Base-by-base conservation (phyloP, 345 rosid genomes). In the Lepidium aucheri region DNA sequence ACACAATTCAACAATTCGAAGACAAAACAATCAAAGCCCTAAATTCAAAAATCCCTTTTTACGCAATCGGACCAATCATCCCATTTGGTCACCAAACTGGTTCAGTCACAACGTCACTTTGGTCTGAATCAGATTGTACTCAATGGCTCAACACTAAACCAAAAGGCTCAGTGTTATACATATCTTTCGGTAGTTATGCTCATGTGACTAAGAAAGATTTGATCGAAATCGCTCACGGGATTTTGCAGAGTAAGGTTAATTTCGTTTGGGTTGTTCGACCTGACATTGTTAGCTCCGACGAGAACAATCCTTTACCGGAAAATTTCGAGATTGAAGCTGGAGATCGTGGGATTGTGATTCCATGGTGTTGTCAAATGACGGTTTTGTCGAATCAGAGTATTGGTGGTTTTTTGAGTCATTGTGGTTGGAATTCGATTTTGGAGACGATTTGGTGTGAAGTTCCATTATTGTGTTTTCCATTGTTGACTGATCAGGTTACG, bases 211-310 rank as follows among this genome's bases (percentile, higher is more conserved):
- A 80, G 55, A 44, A 42, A 3, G 91, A 87, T 66, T 59, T 90
- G 0, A 26, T 14, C 3, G 90, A 87, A 70, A 87, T 88, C 47
- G 97, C 96, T 0, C 24, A 70, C 0, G 98, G 94, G 61, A 80
- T 93, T 9, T 36, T 65, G 4, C 46, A 38, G 7, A 85, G 96
- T 46, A 41, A 63, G 30, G 96, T 85, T 26, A 77, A 61, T 40
- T 93, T 90, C 68, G 41, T 93, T n/a, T 90, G 96, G 98, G 97
- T 88, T 64, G 85, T 93, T 10, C 76, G 91, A 1, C 82, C 88
- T 1, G 97, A 90, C 41, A 84, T 89, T 8, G 91, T 90, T 1
- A 86, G 90, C 80, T 82, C 97, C 1, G 74, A 80, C 15, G 90
- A 83, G 15, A 41, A 33, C 0, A 74, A 85, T 17, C 86, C 84